Conservation (phyloP, 2,329 filamentous ascomycete species). For the Pseudocercospora fuligena region DNA sequence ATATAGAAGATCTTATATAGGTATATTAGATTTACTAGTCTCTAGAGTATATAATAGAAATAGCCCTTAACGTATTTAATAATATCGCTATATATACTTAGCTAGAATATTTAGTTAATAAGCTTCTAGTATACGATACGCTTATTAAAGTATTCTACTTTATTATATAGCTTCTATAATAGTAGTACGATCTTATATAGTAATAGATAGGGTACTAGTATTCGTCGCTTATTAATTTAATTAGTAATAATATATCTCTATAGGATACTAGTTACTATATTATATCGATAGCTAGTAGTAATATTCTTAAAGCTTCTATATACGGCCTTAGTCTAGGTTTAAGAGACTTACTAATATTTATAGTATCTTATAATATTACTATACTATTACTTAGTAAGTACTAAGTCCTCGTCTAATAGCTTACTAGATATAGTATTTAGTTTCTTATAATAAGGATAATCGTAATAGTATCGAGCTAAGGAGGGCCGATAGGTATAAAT, state of each 20-base stretch:
- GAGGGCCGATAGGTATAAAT: no score
- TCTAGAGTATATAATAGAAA: background rate
- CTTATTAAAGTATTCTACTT: background rate
- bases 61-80: background rate
- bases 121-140: background rate
- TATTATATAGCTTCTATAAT: background rate
- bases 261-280: background rate
- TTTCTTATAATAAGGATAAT: no score
- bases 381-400: background rate
- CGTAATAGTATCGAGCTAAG: no score
- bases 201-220: background rate
- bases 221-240: background rate
- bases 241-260: background rate
- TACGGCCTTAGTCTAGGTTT: background rate
- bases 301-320: background rate
- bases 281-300: background rate
- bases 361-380: background rate
- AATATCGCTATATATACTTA: conserved; percentile 2
- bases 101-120: conserved; percentile 4
- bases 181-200: background rate
- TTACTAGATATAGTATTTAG: background rate
- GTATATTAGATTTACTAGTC: background rate
- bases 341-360: background rate
- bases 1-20: background rate
- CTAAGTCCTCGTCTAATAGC: background rate